Base-by-base conservation (phyloP, 495 filamentous ascomycete species). In the Penicillium pulvis region DNA sequence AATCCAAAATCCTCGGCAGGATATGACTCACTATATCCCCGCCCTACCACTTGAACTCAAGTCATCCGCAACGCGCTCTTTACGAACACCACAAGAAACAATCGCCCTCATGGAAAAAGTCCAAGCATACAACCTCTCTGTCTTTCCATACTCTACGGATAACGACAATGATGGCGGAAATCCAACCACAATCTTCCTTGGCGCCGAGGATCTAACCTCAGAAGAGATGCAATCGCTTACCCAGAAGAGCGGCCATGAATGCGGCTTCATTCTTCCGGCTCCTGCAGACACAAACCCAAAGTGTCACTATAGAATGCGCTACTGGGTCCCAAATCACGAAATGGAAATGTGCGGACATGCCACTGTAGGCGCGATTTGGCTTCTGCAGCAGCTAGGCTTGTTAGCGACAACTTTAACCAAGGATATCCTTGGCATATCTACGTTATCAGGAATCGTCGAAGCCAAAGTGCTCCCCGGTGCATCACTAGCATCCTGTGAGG, bases 321-420 rank as follows among this genome's bases (percentile, higher is more conserved):
- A 55, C 17, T 63, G 55, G 41, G 52, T 53, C 12, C 54, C 57
- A 14, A 46, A 49, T 12, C 43, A 57, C n/a, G 64, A 64, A 30
- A 56, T 61, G 58, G 55, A 61, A 28, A 61, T 56, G 55, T 61
- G 60, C 44, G 55, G 58, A 11, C 60, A 58, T 36, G 55, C 55
- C 17, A 63, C 51, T 1, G 48, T 66, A 0, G 57, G 61, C 10
- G 51, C 58, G 2, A 28, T 58, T 16, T 66, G 51, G 60, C 12
- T 61, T 4, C 45, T 64, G 28, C 26, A 57, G 4, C n/a, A 53
- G 12, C 55, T 60, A 11, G 46, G 41, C 1, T 8, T 55, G 20
- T 8, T 63, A 19, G 49, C 44, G 2, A 6, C 19, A n/a, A n/a
- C 23, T 16, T 48, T 7, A 3, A 2, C 53, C 42, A 12, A 42